Base-by-base conservation (phyloP, 2,329 filamentous ascomycete species). In the Alternaria ventricosa region DNA sequence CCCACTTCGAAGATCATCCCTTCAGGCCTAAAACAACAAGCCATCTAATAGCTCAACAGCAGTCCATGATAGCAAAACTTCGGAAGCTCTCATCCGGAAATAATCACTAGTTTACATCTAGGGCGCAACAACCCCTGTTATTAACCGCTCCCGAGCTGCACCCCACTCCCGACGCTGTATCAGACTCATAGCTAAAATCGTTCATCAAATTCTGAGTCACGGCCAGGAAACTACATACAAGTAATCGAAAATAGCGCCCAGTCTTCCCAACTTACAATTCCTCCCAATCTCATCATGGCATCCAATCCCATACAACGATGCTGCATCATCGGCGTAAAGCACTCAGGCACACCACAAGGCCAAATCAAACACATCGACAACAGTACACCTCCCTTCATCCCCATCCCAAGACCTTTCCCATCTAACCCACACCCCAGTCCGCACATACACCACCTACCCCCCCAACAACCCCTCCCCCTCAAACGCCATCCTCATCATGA, bases 371-470 rank as follows among this genome's bases (percentile, higher is more conserved):
- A 78, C 49, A 79, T 87, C 59, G 80, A 79, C 36, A 80, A 82
- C 67, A 78, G 84, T 85, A 73, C 55, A 79, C 45, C 55, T 22
- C 6, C 8, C 41, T 20, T 3, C 15, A n/a, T 15, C 49, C 7
- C 20, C 7, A 36, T 20, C 22, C n/a, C 30, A 25, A 2, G 18
- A 46, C 5, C 23, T 8, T 8, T n/a, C 28, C 11, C 22, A 27
- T 27, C 36, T 30, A 12, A 55, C 30, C 20, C 43, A 25, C n/a
- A 33, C 18, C 5, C 36, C 6, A 88, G 87, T 86, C 70, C 79
- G 84, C 45, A 83, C 85, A 68, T 90, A 90, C 77, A 79, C 89
- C 67, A 72, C 83, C 69, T 85, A 86, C 68, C 86, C 44, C 9
- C 13, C 23, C 15, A 18, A 55, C 63, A 78, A 83, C 70, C 84